Base-by-base conservation (phyloP, 805 yeast genomes). In the Cyberlindnera veronae region DNA sequence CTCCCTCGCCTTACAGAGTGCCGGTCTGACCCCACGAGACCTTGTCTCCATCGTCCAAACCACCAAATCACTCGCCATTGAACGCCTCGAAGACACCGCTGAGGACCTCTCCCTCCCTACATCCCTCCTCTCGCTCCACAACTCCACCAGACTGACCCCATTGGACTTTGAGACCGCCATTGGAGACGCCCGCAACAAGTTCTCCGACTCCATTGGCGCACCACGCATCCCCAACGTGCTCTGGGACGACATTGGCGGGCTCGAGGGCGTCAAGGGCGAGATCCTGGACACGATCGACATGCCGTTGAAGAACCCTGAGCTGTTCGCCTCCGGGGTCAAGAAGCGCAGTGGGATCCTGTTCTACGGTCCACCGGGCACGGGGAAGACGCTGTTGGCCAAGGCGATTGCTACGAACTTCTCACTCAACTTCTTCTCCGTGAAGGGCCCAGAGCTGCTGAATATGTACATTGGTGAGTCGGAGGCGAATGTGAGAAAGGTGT, bases 381-480 rank as follows among this genome's bases (percentile, higher is more conserved):
- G 99, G 52, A 93, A 93, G 60, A 93, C 99, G 0, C 69, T 93
- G 21, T 70, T 93, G 44, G 99, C 99, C 11, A 93, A 93, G 61
- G 98, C 98, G 0, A 93, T 93, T 51, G 99, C 99, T 3, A 87
- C 97, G 0, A 87, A 90, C 51, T 93, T 91, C 62, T 84, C 96
- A 4, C 70, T 93, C 47, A 93, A 93, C 61, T 93, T 93, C 62
- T 90, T 93, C 63, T 85, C 95, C 51, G 97, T 93, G 13, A 93
- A 93, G 61, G 99, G 99, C 18, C 99, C 99, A 1, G 99, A 93
- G 62, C 71, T 93, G 43, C 71, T 93, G 53, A 93, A 93, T 61
- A 93, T 91, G 98, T 93, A 93, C 61, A 91, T 93, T 63, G 99
- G 99, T 61, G 99, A 93, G 63, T 86, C 96, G 2, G 99, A 93